These are phyloP conservation scores for Baeospora myosura DNA, from an alignment of 1,284 basidiomycete species.

Conservation along the genomic window DNA sequence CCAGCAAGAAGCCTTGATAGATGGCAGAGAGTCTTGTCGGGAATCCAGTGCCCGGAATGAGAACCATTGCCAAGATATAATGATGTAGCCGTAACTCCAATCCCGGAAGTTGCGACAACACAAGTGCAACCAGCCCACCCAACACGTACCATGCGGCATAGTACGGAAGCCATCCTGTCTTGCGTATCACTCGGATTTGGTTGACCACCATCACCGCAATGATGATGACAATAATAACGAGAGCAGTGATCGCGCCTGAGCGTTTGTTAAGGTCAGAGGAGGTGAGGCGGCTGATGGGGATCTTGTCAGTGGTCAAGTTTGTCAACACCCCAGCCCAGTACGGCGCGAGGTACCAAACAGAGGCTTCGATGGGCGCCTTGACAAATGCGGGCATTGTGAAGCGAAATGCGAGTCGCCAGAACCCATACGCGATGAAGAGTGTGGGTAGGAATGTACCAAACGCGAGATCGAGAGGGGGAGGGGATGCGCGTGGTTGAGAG, in stretches of 20 bases:
- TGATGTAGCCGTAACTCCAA: conserved; percentile 65
- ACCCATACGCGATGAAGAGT: conserved; percentile 72
- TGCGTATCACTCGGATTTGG: conserved; percentile 77
- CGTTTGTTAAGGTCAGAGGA: conserved; percentile 62
- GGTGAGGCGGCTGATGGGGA: conserved; percentile 70
- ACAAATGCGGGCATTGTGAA: conserved; percentile 70
- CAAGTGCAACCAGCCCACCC: conserved; percentile 59
- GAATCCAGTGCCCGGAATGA: conserved; percentile 76
- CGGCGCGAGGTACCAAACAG: conserved; percentile 67
- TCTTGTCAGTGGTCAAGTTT: conserved; percentile 58
- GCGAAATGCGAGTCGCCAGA: conserved; percentile 74
- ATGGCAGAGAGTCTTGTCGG: conserved; percentile 74
- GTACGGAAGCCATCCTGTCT: conserved; percentile 74
- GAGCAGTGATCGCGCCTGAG: conserved; percentile 64
- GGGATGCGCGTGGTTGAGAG: conserved; percentile 66
- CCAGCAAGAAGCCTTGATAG: conserved; percentile 75
- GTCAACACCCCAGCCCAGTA: conserved; percentile 77
- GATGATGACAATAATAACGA: conserved; percentile 66
- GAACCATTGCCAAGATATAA: conserved; percentile 68
- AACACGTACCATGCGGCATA: conserved; percentile 66
- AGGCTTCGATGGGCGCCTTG: conserved; percentile 63
- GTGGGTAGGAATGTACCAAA: conserved; percentile 75
- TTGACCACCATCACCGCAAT: conserved; percentile 58
- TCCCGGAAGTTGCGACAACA: conserved; percentile 67
- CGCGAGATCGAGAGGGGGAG: conserved; percentile 60